Evolutionary conservation across 768 basidiomycete species (phyloP), one percentile per base, ranked within the genome.

Genomic region (Xanthoconium purpureum): DNA sequence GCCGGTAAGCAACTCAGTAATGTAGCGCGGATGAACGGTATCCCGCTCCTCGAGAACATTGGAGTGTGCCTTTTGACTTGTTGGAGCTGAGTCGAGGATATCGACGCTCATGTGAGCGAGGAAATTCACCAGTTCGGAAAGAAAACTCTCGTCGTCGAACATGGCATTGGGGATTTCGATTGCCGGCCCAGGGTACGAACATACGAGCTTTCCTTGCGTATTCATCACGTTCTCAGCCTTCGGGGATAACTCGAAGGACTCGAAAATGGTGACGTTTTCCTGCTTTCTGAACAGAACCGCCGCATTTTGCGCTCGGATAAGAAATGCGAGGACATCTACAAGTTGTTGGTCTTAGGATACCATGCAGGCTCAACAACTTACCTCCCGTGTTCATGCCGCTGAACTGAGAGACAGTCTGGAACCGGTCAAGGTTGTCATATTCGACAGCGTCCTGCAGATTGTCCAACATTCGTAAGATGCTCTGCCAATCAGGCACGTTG

Each of bases 261-360:
- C 82, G 53, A 78, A 74, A 20, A 71, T 57, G 17, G 74, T 73
- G 10, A 61, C 52, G 6, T 59, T 39, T 20, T 57, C 46, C 24
- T 53, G 50, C 44, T 65, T 68, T 42, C 77, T 72, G 20, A 79
- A 58, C 12, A 82, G 64, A 7, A 83, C 53, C 12, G 73, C 78
- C 5, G 78, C 80, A 48, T 83, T 83, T 54, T 83, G 82, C 0
- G 74, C 72, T 32, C 66, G 68, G 39, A 84, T 69, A 9, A 70
- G 71, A 40, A 78, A 68, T 29, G 68, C 65, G 5, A 76, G 50
- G 10, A 71, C 62, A 50, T 74, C 81, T 81, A 13, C 6, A 15
- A 0, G 12, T 11, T 20, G 5, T 63, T 24, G 63, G 51, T 29
- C 44, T 10, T 12, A 36, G 2, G 12, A 35, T 30, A 33, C 1